Percentiles rank a stretch among this genome's conserved stretches.
Evolutionary conservation across 768 basidiomycete genomes (phyloP).

Genomic region (Kwoniella dendrophila): DNA sequence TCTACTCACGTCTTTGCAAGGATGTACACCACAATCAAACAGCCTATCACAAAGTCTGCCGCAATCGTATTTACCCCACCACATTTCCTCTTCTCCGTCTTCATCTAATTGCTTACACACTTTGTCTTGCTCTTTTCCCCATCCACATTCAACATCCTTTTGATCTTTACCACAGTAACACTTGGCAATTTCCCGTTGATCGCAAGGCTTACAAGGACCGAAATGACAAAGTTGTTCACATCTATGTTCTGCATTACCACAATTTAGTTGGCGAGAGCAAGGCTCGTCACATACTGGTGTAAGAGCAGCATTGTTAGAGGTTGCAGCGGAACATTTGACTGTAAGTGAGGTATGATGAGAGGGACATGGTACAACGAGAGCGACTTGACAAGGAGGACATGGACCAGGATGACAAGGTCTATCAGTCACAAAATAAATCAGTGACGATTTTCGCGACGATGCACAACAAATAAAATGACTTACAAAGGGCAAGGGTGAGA

Average conservation of each 20-base stretch:
- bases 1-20: conserved; percentile 63
- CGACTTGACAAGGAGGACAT: conserved; percentile 88
- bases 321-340: conserved; percentile 51
- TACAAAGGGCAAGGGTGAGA: conserved; percentile 76
- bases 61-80: conserved; percentile 73
- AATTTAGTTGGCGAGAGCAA: conserved; percentile 67
- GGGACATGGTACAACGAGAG: conserved; percentile 73
- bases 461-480: conserved; percentile 13
- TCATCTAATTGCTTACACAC: conserved; percentile 56
- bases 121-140: conserved; percentile 36
- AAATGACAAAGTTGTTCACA: conserved; percentile 76
- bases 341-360: conserved; percentile 68
- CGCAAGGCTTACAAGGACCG: conserved; percentile 72
- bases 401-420: conserved; percentile 86
- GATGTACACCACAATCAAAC: conserved; percentile 77
- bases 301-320: conserved; percentile 41
- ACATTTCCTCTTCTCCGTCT: conserved; percentile 59
- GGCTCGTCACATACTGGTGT: conserved; percentile 48
- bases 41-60: conserved; percentile 65
- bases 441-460: not conserved
- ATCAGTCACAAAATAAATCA: not conserved
- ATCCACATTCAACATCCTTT: conserved; percentile 68
- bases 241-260: conserved; percentile 60
- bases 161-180: conserved; percentile 82
- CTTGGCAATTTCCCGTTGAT: conserved; percentile 60